Evolutionary conservation across 2,329 filamentous ascomycete species (phyloP), one percentile per base, ranked within the genome.

Genomic region (Colletotrichum coccodes): DNA sequence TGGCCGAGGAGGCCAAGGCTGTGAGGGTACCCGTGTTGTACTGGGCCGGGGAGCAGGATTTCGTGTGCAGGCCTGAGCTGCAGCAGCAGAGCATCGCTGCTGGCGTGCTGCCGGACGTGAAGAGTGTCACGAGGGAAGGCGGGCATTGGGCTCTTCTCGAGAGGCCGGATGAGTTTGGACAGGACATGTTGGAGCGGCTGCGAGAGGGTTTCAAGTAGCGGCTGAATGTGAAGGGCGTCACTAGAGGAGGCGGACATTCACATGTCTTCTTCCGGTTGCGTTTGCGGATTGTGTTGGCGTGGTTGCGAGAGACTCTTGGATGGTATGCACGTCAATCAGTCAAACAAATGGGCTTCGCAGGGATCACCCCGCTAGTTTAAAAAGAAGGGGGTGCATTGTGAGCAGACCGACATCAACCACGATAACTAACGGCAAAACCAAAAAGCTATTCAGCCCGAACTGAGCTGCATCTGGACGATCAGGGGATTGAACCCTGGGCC

Each of bases 141-240:
- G 76, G 71, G 0, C 78, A 80, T 34, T 79, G 76, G 77, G 73
- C 72, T 3, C 57, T 76, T 3, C 60, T 77, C n/a, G 77, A 79
- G 68, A 72, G 71, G 40, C 77, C 77, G 2, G 65, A 47, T 8
- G 73, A 73, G 40, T 71, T 78, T 53, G 76, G 74, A 1, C 36
- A 68, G 49, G 73, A 74, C 62, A 34, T 74, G 4, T 2, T 73
- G n/a, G 53, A 23, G 1, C 74, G 73, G 73, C 30, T 75, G 30
- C n/a, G 59, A 21, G 62, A 68, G 53, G 71, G 52, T 2, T 67
- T 69, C n/a, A 14, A 12, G 4, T 49, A 49, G 46, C 6, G 11
- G 3, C 11, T 1, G 23, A 3, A 18, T 16, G 14, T 1, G 26
- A 8, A 28, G 2, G 6, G 28, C 9, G 21, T 16, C 14, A 16